A percentile compares a stretch with the other conserved stretches of the same genome.
These are phyloP conservation scores for Neofusicoccum sp. DNA, from an alignment of 2,329 filamentous ascomycete species.

Conservation along the genomic window DNA sequence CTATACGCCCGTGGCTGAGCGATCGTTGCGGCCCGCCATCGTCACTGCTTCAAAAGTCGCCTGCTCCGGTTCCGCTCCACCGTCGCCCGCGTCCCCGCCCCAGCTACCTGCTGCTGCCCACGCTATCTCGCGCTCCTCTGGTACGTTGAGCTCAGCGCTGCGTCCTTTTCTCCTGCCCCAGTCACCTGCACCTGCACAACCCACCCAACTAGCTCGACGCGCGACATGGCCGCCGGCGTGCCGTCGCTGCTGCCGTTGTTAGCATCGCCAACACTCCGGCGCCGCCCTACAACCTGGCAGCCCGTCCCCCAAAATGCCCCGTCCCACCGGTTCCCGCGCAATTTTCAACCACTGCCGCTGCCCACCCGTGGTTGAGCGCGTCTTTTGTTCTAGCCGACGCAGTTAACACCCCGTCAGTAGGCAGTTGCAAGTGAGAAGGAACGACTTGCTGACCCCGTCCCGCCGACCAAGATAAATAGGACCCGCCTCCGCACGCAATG, in stretches of 20 bases:
- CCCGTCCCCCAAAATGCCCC: background rate
- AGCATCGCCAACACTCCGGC: no score
- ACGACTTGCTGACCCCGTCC: background rate
- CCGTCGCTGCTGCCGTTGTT: no score
- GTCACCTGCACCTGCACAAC: background rate
- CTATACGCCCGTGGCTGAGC: conserved; percentile 23
- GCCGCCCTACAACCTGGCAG: no score
- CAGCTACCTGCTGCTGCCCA: background rate
- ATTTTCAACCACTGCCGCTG: background rate
- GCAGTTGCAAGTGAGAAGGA: background rate
- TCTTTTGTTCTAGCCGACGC: no score
- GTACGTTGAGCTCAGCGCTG: background rate
- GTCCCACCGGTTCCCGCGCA: background rate
- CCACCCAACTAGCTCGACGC: no score
- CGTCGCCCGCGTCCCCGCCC: background rate
- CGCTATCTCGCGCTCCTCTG: background rate
- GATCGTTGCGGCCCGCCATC: conserved; percentile 1
- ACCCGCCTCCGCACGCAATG: conserved; percentile 27
- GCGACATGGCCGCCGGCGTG: no score
- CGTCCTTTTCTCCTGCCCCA: background rate
- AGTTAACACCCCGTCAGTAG: background rate
- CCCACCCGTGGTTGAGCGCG: background rate
- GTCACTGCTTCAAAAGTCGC: conserved; percentile 20
- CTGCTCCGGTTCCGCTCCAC: background rate
- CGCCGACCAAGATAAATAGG: background rate